phyloP scores from a whole-genome alignment of 2,329 filamentous ascomycete species.

The Fusarium anthophilum region DNA sequence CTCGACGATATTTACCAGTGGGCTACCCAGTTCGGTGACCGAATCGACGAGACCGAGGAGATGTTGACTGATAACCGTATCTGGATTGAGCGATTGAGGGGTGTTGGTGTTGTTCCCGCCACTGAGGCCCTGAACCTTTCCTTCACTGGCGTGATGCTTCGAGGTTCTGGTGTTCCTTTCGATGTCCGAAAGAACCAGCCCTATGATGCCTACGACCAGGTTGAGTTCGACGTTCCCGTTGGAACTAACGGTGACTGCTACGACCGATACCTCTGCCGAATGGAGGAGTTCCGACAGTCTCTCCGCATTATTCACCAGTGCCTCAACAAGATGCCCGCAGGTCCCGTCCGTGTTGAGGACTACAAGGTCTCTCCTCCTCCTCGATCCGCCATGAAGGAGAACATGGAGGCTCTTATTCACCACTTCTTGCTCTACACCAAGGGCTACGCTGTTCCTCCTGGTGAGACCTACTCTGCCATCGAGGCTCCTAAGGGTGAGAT shows the following conservation, averaged over 20 bases:
- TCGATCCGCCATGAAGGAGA: constrained; percentile 99
- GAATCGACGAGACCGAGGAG: constrained; percentile 98
- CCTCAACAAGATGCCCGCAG: constrained; percentile 97
- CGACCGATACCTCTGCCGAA: constrained; percentile 97
- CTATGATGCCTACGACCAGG: constrained; percentile 97
- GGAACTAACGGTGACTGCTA: constrained; percentile 98
- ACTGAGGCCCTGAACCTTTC: constrained; percentile 96
- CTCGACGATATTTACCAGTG: constrained; percentile 99
- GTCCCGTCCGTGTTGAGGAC: constrained; percentile 94
- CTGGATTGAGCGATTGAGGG: constrained; percentile 94
- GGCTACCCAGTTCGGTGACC: constrained; percentile 98
- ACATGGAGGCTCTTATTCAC: constrained; percentile 99
- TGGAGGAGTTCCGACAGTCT: constrained; percentile 99
- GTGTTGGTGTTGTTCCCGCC: constrained; percentile 89
- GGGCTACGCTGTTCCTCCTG: constrained; percentile 95
- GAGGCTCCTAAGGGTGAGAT: constrained; percentile 99
- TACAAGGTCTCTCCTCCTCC: constrained; percentile 98
- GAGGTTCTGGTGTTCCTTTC: constrained; percentile 94
- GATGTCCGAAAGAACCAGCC: constrained; percentile 97
- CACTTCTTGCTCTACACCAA: constrained; percentile 99
- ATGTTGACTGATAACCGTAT: constrained; percentile 99
- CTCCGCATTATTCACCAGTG: constrained; percentile 99
- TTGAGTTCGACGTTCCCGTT: constrained; percentile 98
- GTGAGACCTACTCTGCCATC: constrained; percentile 97
- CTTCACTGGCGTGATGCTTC: constrained; percentile 97